Evolutionary conservation across 1,139 yeast species (phyloP), one percentile per base, ranked within the genome.

Genomic region (Yamadazyma songkhlaensis): DNA sequence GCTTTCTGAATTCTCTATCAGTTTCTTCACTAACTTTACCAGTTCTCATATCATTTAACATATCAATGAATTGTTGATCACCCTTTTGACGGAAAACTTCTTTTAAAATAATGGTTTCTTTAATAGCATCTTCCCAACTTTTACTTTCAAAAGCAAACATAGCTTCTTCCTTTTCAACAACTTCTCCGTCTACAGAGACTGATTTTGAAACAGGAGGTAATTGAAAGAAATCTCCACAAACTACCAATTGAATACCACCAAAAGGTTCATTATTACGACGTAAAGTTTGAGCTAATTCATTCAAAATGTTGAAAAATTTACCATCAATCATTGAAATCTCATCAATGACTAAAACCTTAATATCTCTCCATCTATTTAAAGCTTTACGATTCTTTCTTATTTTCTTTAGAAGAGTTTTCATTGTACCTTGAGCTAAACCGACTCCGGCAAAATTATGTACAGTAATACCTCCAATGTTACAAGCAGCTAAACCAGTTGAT

Each of bases 31-130:
- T 67, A 3, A 92, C 80, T 3, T 59, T 51, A 0, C 97, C 98
- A 31, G 75, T 64, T 52, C 99, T 76, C 72, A 92, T 80, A 45
- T 88, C 92, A 55, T 90, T 88, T 48, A 92, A 71, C 95, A 90
- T 89, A 20, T 77, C 75, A 29, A 92, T 80, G 55, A 94, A 89
- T 32, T 67, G 73, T 36, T 73, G 70, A 50, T 87, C 95, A 31
- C 95, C 95, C 52, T 81, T 81, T 57, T 92, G 98, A 46, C 99
- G 77, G 59, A 89, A 92, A n/a, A 92, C 94, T 48, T 83, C 86
- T 39, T 77, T 72, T 33, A 92, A 64, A 25, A 83, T 78, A 37
- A 88, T 79, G 0, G 95, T 85, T 31, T 73, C 65, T 26, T 76
- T 66, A 36, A 92, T 77, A 1, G 82, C 72, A 17, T 66, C 64